Conservation (phyloP, 2,329 filamentous ascomycete species). For the Colletotrichum truncatum region DNA sequence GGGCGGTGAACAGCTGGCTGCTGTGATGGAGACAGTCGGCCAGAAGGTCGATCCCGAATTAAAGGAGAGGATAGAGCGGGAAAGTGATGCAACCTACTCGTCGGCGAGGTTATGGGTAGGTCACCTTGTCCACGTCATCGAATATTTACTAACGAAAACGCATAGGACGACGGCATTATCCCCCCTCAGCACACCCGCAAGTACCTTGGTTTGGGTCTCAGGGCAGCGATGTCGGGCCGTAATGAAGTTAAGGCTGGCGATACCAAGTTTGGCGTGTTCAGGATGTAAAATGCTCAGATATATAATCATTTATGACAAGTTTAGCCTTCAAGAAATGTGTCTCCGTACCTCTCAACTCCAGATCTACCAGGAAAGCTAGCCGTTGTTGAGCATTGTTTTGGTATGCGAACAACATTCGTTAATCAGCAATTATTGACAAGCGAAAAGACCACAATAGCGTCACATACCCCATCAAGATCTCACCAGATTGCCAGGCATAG, state of each 20-base stretch:
- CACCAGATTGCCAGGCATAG: background rate
- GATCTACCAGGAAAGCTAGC: background rate
- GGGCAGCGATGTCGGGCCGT: slow-evolving; percentile 75
- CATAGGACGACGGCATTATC: slow-evolving; percentile 80
- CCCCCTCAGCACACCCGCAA: slow-evolving; percentile 78
- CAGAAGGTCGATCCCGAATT: slow-evolving; percentile 83
- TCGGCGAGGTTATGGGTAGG: slow-evolving; percentile 87
- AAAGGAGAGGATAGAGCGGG: slow-evolving; percentile 84
- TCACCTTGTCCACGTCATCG: slow-evolving; percentile 31
- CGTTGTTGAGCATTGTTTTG: background rate
- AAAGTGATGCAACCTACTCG: slow-evolving; percentile 90
- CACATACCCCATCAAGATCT: background rate
- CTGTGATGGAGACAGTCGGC: slow-evolving; percentile 95
- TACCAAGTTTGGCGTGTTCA: slow-evolving; percentile 82
- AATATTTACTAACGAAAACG: slow-evolving; percentile 17
- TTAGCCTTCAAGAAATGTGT: background rate
- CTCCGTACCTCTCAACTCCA: background rate
- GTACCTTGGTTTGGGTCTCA: slow-evolving; percentile 77
- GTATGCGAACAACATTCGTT: background rate
- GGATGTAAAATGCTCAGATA: slow-evolving; percentile 67
- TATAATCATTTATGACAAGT: background rate
- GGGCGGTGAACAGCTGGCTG: slow-evolving; percentile 90
- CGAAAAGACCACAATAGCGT: background rate
- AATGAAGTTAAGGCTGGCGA: slow-evolving; percentile 68
- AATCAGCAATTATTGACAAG: background rate